phyloP scores from a whole-genome alignment of 1,284 basidiomycete species.

The Lignosus rhinocerotis region DNA sequence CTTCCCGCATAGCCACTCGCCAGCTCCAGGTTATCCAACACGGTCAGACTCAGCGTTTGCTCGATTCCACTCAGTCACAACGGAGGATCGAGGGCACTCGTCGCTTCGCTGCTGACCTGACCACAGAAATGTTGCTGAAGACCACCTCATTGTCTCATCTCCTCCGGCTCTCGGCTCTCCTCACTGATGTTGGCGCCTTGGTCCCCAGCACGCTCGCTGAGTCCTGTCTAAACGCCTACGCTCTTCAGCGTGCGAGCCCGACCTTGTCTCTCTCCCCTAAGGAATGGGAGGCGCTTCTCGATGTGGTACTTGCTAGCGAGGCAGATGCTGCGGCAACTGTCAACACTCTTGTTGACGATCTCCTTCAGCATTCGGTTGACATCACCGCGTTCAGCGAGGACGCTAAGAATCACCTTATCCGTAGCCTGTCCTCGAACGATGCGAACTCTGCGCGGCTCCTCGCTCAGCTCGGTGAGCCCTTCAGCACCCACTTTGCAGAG shows the following conservation, averaged over 20 bases:
- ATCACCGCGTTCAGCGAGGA: conserved; percentile 20
- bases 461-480: conserved; percentile 22
- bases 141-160: conserved; percentile 5
- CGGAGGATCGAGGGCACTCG: conserved; percentile 21
- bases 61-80: conserved; percentile 19
- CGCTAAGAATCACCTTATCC: conserved; percentile 19
- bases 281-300: conserved; percentile 35
- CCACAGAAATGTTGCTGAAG: conserved; percentile 8
- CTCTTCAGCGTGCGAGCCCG: conserved; percentile 27
- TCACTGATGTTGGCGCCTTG: conserved; percentile 19
- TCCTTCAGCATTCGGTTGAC: conserved; percentile 20
- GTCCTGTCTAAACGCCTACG: conserved; percentile 32
- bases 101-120: conserved; percentile 19
- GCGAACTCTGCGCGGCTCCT: conserved; percentile 18
- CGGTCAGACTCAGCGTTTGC: conserved; percentile 12
- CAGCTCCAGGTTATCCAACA: conserved; percentile 18
- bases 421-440: conserved; percentile 18
- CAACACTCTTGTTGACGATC: conserved; percentile 23
- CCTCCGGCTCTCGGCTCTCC: conserved; percentile 18
- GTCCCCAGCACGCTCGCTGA: conserved; percentile 16
- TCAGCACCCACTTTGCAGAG: conserved; percentile 15
- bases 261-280: conserved; percentile 22
- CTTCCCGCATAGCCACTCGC: conserved; percentile 16
- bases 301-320: conserved; percentile 22
- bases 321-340: conserved; percentile 15